Evolutionary conservation across 2,329 filamentous ascomycete species (phyloP), one percentile per base, ranked within the genome.

Genomic region (Waltergamsia citrina): DNA sequence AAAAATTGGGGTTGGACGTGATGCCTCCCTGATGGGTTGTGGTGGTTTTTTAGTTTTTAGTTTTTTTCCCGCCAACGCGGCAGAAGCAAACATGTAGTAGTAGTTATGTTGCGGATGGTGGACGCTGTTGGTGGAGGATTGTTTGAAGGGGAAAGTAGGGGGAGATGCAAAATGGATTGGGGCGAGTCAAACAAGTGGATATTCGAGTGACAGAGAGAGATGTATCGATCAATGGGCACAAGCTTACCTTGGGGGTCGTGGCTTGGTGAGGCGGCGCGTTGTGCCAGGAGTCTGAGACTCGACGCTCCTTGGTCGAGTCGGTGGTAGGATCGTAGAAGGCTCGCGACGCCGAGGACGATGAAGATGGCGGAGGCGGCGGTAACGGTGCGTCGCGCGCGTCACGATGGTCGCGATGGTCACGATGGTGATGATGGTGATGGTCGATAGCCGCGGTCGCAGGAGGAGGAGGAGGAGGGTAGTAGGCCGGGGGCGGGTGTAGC

Each of bases 281-380:
- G 46, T 62, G 62, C 63, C 65, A 68, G 46, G 63, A 59, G 47
- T 70, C 67, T 38, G 62, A 65, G 43, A 62, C 51, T 40, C 55
- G 57, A 45, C 62, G 65, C 48, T 67, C 64, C 40, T 57, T 61
- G 32, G 59, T 63, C 39, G 60, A 62, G 53, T 73, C 69, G 28
- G 63, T 68, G 28, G 64, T 63, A 12, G 68, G 68, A 44, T 73
- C 69, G 56, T 73, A 73, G 53, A 68, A 70, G 50, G 63, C 62
- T 46, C 65, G 55, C 36, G 56, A 34, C 15, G 36, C 51, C 12
- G 53, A 49, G n/a, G n/a, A n/a, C n/a, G n/a, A n/a, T n/a, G n/a
- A n/a, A n/a, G n/a, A n/a, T 35, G 57, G 47, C 48, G 15, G 32
- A 15, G 9, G 32, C 16, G 23, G 24, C 23, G 23, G n/a, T 7